Base-by-base conservation (phyloP, 495 filamentous ascomycete species). In the Glarea lozoyensis region DNA sequence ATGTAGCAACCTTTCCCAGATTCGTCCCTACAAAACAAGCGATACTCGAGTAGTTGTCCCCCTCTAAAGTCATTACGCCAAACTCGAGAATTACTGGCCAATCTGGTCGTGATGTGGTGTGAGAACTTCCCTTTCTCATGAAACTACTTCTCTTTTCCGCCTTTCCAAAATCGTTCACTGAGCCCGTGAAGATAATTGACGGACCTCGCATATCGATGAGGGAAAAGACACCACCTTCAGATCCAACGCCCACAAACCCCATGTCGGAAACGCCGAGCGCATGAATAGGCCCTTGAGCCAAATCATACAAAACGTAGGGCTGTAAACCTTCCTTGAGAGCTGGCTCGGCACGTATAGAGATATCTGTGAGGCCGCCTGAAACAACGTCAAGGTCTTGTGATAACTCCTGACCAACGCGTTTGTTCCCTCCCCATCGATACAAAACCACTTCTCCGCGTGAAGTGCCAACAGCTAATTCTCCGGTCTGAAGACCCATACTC, bases 1-100 rank as follows among this genome's bases (percentile, higher is more conserved):
- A 89, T 0, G 92, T 96, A 15, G 78, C 78, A 21, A 96, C 64
- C 44, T 81, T 81, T 16, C 92, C 92, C 25, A 78, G 53, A 52
- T 82, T 88, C 0, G 90, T 97, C 9, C 93, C 92, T 3, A 92
- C 82, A 54, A 96, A 94, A 50, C 89, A 82, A 35, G 82, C 78
- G 42, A 98, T 94, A 51, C 86, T 94, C 5, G 90, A 95, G 55
- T 94, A 98, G 48, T 85, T 82, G 61, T 96, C 90, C 0, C 82
- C 86, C 33, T 97, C 92, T 15, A 95, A 66, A 10, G 82, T 92
- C 78, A 98, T 81, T 21, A 96, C 86, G 45, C 85, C 87, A 66
- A 97, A 98, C 60, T 95, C 85, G 10, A 96, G 72, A 29, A 62
- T 66, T 5, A 80, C 86, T 21, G 78, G 77, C 78, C 78, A 94